A percentile compares a stretch with the other conserved stretches of the same genome.
These are phyloP conservation scores for Neurospora cerealis DNA, from an alignment of 495 filamentous ascomycete genomes.

Conservation along the genomic window DNA sequence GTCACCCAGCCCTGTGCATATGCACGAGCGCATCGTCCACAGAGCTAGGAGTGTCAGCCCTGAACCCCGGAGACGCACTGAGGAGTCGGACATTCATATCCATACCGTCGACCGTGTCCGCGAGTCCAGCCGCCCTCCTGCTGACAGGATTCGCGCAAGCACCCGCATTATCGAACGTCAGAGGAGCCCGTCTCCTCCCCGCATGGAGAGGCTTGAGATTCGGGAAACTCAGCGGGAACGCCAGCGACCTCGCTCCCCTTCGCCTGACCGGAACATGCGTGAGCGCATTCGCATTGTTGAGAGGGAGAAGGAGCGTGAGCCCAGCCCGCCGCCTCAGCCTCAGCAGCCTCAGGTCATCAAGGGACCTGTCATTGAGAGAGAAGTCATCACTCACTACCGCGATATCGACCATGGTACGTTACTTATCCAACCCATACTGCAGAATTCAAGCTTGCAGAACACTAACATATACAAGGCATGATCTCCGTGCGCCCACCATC, in stretches of 20 bases:
- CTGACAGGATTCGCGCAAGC: slow-evolving; percentile 18
- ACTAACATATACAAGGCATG: slow-evolving; percentile 25
- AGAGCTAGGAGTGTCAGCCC: slow-evolving; percentile 27
- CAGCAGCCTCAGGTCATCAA: slow-evolving; percentile 46
- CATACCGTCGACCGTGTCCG: slow-evolving; percentile 16
- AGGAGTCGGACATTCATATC: slow-evolving; percentile 19
- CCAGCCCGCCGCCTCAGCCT: slow-evolving; percentile 38
- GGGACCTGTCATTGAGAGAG: slow-evolving; percentile 63
- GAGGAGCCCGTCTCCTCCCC: slow-evolving; percentile 18
- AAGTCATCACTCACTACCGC: slow-evolving; percentile 76
- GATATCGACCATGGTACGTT: slow-evolving; percentile 77
- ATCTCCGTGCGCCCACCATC: slow-evolving; percentile 34
- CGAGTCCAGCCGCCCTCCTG: slow-evolving; percentile 18
- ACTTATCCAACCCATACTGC: not conserved
- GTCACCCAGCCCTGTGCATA: slow-evolving; percentile 34
- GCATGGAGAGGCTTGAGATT: slow-evolving; percentile 19
- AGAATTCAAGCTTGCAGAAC: not conserved
- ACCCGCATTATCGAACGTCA: slow-evolving; percentile 16
- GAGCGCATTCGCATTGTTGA: slow-evolving; percentile 35
- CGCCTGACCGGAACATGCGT: slow-evolving; percentile 21
- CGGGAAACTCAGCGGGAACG: slow-evolving; percentile 35
- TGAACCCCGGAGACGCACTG: slow-evolving; percentile 9
- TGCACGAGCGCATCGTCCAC: slow-evolving; percentile 23
- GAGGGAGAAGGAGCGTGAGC: slow-evolving; percentile 32
- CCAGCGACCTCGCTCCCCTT: slow-evolving; percentile 28